Conservation (phyloP, 1,284 basidiomycete species). For the Apiotrichum mycotoxinovorans region DNA sequence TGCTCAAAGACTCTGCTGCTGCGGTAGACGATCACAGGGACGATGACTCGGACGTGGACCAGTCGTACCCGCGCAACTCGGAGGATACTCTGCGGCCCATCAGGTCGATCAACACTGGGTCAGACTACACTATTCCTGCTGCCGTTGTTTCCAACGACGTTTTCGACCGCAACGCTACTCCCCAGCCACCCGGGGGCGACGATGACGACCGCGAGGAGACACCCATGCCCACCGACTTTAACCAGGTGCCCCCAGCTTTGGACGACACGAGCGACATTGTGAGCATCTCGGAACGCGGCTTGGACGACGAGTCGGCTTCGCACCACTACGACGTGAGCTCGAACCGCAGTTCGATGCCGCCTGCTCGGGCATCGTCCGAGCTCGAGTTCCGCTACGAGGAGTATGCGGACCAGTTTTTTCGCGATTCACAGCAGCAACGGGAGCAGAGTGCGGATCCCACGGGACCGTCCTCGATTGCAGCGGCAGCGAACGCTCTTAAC, state of each 20-base stretch:
- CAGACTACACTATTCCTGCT: neutral
- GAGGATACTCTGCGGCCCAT: neutral
- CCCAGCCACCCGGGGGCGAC: constrained; percentile 1
- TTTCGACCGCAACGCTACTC: constrained; percentile 2
- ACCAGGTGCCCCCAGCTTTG: neutral
- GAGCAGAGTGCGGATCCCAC: neutral
- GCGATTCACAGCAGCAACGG: constrained; percentile 3
- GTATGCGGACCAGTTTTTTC: constrained; percentile 18
- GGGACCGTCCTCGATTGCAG: neutral
- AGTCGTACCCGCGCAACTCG: neutral
- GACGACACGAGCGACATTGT: constrained; percentile 21
- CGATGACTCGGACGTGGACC: neutral
- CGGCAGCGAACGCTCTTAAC: neutral
- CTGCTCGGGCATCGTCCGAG: constrained; percentile 18
- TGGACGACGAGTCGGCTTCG: neutral
- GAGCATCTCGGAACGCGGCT: constrained; percentile 8
- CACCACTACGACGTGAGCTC: constrained; percentile 7
- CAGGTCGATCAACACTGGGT: neutral
- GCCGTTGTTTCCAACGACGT: neutral
- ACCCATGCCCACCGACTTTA: neutral
- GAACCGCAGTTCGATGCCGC: constrained; percentile 15
- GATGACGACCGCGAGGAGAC: constrained; percentile 1
- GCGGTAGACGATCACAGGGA: neutral
- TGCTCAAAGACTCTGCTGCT: neutral
- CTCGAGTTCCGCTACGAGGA: constrained; percentile 23